Base-by-base conservation (phyloP, 2,329 filamentous ascomycete genomes). In the Hypoxylon rubiginosum region DNA sequence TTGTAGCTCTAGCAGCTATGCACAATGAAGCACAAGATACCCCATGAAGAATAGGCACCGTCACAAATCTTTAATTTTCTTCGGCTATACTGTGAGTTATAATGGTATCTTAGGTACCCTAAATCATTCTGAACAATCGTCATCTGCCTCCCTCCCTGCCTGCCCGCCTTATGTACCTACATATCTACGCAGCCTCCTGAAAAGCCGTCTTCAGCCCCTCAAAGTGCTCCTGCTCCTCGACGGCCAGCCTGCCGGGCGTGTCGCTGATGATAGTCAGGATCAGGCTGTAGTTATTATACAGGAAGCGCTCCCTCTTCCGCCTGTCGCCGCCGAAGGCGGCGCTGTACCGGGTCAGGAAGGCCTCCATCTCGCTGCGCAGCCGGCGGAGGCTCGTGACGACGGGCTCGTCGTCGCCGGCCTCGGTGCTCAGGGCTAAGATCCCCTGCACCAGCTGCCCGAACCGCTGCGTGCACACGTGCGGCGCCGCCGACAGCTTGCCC, bases 241-340 rank as follows among this genome's bases (percentile, higher is more conserved):
- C 81, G 0, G 91, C 88, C 74, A 95, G 78, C 77, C 92, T 92
- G 3, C 93, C 93, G 10, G 86, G 84, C 4, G 88, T 86, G 73
- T 95, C 91, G 74, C 91, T 89, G 69, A 99, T 92, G 67, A 99
- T 97, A 10, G 96, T 97, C 73, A 93, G 84, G n/a, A 99, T 88
- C 69, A 99, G 84, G 58, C 93, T 97, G 79, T 97, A 98, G 78
- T 99, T 99, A 77, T 98, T 99, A 76, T 92, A 96, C 74, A 99
- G 79, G 76, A 98, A 98, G 48, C 96, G 85, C 71, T 95, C 91
- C 71, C 91, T 86, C 81, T 97, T 97, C 76, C 93, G 88, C 68
- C 88, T 85, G 74, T 97, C 95, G 1, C 85, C 81, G 19, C 88
- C 89, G 67, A 94, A 92, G 0, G 84, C 83, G 71, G 93, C 91